phyloP scores from a whole-genome alignment of 352 stramenopile genomes.

The Globisporangium irregulare region DNA sequence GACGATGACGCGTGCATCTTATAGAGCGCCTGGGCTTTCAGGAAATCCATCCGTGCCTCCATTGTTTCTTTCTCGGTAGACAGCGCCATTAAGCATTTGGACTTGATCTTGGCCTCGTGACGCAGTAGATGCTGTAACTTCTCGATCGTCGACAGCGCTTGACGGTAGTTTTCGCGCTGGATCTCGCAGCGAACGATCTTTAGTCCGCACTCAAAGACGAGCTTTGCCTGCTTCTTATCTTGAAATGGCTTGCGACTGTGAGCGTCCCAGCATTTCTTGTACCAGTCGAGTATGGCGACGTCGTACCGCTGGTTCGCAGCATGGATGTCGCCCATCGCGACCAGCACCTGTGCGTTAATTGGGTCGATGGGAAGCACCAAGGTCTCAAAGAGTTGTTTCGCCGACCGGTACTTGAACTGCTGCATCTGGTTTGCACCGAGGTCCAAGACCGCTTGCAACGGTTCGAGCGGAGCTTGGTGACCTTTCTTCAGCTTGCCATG shows the following conservation, averaged over 20 bases:
- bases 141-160: conserved; percentile 35
- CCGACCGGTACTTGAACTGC: conserved; percentile 42
- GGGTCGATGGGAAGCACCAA: conserved; percentile 41
- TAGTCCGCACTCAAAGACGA: conserved; percentile 38
- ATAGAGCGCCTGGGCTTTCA: conserved; percentile 55
- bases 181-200: conserved; percentile 50
- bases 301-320: conserved; percentile 37
- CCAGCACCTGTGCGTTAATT: conserved; percentile 38
- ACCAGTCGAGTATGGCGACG: conserved; percentile 36
- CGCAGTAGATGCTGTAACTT: conserved; percentile 42
- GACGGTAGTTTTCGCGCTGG: conserved; percentile 22
- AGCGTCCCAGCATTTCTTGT: conserved; percentile 41
- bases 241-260: conserved; percentile 13
- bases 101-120: conserved; percentile 20
- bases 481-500: not conserved
- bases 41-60: conserved; percentile 44
- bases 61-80: conserved; percentile 21
- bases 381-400: conserved; percentile 42
- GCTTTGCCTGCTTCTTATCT: not conserved
- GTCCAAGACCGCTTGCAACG: conserved; percentile 29
- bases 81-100: not conserved
- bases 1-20: conserved; percentile 22
- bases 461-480: not conserved
- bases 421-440: conserved; percentile 42
- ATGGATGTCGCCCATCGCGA: conserved; percentile 55